Evolutionary conservation across 2,329 filamentous ascomycete genomes (phyloP).

Genomic region (Microsporum canis): DNA sequence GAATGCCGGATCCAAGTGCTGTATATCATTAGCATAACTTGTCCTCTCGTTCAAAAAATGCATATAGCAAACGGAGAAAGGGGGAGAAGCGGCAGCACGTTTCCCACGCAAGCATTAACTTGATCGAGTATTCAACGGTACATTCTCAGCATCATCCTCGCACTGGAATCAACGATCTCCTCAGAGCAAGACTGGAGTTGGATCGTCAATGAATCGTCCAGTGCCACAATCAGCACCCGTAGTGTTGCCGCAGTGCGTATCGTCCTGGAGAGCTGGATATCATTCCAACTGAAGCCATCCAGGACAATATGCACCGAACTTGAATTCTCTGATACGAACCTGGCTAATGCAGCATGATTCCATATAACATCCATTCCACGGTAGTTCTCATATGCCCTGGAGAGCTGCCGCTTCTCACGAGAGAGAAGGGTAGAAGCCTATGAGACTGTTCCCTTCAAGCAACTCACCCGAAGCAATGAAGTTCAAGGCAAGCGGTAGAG

Average conservation of each 20-base stretch:
- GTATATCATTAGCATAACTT: slow-evolving; percentile 30
- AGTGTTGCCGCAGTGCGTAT: slow-evolving; percentile 50
- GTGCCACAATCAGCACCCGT: slow-evolving; percentile 60
- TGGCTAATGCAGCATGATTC: slow-evolving; percentile 12
- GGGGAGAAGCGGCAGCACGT: slow-evolving; percentile 74
- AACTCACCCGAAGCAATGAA: slow-evolving; percentile 88
- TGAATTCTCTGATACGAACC: slow-evolving; percentile 20
- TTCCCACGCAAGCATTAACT: slow-evolving; percentile 99
- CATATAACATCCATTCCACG: background rate
- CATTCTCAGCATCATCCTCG: slow-evolving; percentile 72
- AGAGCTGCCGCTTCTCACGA: slow-evolving; percentile 50
- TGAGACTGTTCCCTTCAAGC: slow-evolving; percentile 26
- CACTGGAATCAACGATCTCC: slow-evolving; percentile 20
- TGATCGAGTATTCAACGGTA: slow-evolving; percentile 92
- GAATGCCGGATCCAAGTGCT: slow-evolving; percentile 74
- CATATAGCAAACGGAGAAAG: slow-evolving; percentile 26
- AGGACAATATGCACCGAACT: slow-evolving; percentile 15
- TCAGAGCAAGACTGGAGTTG: slow-evolving; percentile 36
- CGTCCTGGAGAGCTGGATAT: slow-evolving; percentile 8
- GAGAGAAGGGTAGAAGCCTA: slow-evolving; percentile 17
- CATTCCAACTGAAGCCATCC: slow-evolving; percentile 2
- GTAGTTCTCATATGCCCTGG: background rate
- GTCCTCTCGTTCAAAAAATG: slow-evolving; percentile 12
- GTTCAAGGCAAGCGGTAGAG: slow-evolving; percentile 70
- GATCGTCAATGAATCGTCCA: slow-evolving; percentile 32